Evolutionary conservation across 2,329 filamentous ascomycete genomes (phyloP).

Genomic region (Penicillium palitans): DNA sequence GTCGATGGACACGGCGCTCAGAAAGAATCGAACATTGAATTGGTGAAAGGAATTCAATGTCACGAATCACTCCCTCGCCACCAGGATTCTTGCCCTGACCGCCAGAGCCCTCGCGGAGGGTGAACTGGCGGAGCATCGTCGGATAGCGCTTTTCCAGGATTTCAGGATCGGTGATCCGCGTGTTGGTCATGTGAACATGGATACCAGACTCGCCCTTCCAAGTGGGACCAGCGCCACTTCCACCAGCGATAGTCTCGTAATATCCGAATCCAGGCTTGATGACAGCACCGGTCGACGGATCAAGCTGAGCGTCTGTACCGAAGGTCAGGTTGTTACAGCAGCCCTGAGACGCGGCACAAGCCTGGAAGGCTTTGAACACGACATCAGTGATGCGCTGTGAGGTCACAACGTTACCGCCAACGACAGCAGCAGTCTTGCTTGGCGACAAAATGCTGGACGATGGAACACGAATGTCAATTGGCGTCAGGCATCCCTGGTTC

Average conservation of each 20-base stretch:
- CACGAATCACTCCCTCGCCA: conserved; percentile 74
- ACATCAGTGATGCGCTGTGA: conserved; percentile 79
- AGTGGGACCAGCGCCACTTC: conserved; percentile 70
- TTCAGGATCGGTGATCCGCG: conserved; percentile 79
- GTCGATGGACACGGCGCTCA: conserved; percentile 72
- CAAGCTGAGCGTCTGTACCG: conserved; percentile 69
- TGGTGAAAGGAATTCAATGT: conserved; percentile 80
- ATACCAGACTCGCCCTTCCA: conserved; percentile 78
- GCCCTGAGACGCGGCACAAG: conserved; percentile 76
- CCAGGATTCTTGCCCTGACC: conserved; percentile 68
- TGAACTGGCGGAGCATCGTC: conserved; percentile 71
- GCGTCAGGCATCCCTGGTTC: conserved; percentile 80
- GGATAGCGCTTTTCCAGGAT: conserved; percentile 80
- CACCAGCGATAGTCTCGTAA: conserved; percentile 84
- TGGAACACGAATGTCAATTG: conserved; percentile 69
- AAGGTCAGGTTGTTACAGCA: conserved; percentile 86
- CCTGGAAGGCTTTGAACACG: conserved; percentile 75
- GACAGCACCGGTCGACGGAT: conserved; percentile 54
- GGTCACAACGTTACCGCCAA: conserved; percentile 80
- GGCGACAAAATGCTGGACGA: conserved; percentile 73
- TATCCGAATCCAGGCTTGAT: conserved; percentile 75
- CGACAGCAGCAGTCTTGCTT: conserved; percentile 74
- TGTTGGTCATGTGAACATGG: conserved; percentile 87
- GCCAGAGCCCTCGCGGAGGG: conserved; percentile 63
- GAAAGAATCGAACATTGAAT: conserved; percentile 79